Evolutionary conservation across 495 filamentous ascomycete genomes (phyloP).

Genomic region (Podospora comata): DNA sequence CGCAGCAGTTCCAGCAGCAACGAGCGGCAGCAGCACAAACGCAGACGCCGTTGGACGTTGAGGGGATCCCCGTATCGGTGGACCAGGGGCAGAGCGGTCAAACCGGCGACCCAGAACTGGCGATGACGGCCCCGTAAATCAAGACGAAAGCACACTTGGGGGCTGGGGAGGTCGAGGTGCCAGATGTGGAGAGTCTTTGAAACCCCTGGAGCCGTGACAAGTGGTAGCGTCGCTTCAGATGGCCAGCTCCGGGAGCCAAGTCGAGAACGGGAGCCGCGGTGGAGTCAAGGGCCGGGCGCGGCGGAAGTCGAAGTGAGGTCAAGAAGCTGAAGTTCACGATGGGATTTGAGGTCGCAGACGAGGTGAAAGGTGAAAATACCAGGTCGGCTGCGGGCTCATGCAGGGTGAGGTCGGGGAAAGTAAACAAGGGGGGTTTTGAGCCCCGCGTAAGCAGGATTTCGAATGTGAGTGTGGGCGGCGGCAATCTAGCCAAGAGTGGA

Average conservation of each 20-base stretch:
- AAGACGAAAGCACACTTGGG: conserved; percentile 10
- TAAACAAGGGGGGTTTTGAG: neutral
- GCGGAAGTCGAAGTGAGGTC: conserved; percentile 16
- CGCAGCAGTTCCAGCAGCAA: neutral
- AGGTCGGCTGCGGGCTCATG: conserved; percentile 2
- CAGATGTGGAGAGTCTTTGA: neutral
- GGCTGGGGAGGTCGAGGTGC: conserved; percentile 21
- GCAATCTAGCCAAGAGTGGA: conserved; percentile 17
- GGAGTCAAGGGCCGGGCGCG: conserved; percentile 25
- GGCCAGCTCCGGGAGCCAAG: conserved; percentile 21
- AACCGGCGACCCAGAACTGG: conserved; percentile 8
- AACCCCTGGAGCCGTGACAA: conserved; percentile 19
- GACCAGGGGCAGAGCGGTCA: conserved; percentile 14
- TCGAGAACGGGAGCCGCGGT: conserved; percentile 18
- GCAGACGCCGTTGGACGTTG: conserved; percentile 6
- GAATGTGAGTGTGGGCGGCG: conserved; percentile 12
- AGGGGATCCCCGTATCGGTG: neutral
- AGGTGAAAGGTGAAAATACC: neutral
- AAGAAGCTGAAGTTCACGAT: conserved; percentile 13
- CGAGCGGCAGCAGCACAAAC: neutral
- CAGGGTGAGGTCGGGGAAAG: conserved; percentile 12
- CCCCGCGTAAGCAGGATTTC: neutral
- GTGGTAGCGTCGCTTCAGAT: conserved; percentile 18
- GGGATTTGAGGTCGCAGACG: neutral
- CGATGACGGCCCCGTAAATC: conserved; percentile 14